A percentile compares a stretch with the other conserved stretches of the same genome.
These are phyloP conservation scores for Thelephora aurantiotincta DNA, from an alignment of 768 basidiomycete genomes.

Conservation along the genomic window DNA sequence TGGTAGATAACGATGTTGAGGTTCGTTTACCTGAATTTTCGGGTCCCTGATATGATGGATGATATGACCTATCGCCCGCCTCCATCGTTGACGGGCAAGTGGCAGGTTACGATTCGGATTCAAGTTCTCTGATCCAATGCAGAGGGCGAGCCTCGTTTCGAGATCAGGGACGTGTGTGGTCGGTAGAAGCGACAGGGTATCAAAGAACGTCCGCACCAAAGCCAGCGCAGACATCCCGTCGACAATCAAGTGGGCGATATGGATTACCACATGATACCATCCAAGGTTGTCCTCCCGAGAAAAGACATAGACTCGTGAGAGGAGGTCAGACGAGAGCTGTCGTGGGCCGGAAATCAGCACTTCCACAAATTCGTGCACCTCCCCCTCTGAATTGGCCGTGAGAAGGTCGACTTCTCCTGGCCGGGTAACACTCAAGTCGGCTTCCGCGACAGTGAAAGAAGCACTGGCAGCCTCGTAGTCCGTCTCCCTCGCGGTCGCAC, in stretches of 20 bases:
- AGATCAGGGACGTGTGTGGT: conserved; percentile 13
- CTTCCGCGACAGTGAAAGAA: conserved; percentile 29
- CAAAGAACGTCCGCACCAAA: conserved; percentile 29
- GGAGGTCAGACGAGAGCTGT: conserved; percentile 25
- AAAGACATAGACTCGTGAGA: conserved; percentile 29
- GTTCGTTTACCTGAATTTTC: conserved; percentile 21
- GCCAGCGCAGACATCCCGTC: conserved; percentile 32
- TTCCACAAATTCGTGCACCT: conserved; percentile 18
- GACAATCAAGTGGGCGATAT: conserved; percentile 33
- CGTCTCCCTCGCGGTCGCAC: conserved; percentile 23
- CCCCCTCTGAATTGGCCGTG: conserved; percentile 19
- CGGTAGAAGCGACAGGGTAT: conserved; percentile 19
- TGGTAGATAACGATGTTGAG: background rate
- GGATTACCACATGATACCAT: conserved; percentile 26
- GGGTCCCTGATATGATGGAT: conserved; percentile 20
- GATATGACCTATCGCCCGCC: conserved; percentile 24
- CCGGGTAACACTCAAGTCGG: conserved; percentile 16
- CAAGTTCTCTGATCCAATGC: conserved; percentile 23
- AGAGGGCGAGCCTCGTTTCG: conserved; percentile 26
- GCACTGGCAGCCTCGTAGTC: conserved; percentile 12
- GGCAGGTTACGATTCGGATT: conserved; percentile 20
- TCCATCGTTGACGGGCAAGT: conserved; percentile 29
- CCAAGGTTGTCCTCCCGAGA: conserved; percentile 22
- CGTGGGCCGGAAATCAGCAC: conserved; percentile 18
- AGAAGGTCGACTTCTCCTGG: conserved; percentile 27